Evolutionary conservation across 805 yeast species (phyloP).

Genomic region (Candida silvicultrix): DNA sequence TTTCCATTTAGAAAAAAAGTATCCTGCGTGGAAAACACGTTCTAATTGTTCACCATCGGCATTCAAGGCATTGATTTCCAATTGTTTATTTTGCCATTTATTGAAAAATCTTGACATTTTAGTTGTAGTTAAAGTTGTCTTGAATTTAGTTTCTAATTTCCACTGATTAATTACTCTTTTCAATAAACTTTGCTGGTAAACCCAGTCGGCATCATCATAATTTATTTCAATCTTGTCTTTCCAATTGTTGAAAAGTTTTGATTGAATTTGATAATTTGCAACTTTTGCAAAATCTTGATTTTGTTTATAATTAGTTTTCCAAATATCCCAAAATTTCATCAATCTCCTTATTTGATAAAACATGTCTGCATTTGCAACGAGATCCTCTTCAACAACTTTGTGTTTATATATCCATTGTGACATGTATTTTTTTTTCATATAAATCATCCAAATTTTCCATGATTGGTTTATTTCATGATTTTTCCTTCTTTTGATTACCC

Average conservation of each 20-base stretch:
- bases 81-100: conserved; percentile 8
- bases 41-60: conserved; percentile 12
- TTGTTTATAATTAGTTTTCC: conserved; percentile 13
- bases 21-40: conserved; percentile 17
- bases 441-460: conserved; percentile 11
- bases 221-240: conserved; percentile 1
- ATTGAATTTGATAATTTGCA: conserved; percentile 7
- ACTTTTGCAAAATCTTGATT: conserved; percentile 5
- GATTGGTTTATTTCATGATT: conserved; percentile 11
- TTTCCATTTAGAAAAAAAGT: conserved; percentile 20
- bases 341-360: conserved; percentile 9
- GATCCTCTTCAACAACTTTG: conserved; percentile 10
- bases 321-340: conserved; percentile 14
- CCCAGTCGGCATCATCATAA: conserved; percentile 2
- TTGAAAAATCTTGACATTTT: neutral
- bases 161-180: conserved; percentile 6
- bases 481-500: conserved; percentile 17
- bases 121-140: neutral
- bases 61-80: neutral
- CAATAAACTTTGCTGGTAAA: conserved; percentile 3
- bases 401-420: conserved; percentile 7
- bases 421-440: conserved; percentile 11
- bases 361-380: conserved; percentile 13
- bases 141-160: conserved; percentile 4
- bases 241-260: conserved; percentile 15